phyloP scores from a whole-genome alignment of 768 basidiomycete species.

The Boletus insuetus region DNA sequence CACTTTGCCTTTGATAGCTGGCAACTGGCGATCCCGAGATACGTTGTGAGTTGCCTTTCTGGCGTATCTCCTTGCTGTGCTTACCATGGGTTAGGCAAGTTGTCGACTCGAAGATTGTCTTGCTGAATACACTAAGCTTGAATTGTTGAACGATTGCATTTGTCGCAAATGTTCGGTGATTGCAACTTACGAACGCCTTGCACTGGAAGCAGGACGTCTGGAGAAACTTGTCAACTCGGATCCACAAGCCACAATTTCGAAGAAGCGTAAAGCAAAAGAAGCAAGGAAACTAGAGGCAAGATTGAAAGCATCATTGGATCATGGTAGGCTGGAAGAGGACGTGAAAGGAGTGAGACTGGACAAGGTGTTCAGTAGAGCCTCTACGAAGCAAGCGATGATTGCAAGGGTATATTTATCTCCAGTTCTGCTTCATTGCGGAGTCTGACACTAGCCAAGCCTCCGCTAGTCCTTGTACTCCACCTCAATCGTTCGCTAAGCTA shows the following conservation, averaged over 20 bases:
- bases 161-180: slow-evolving; percentile 89
- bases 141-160: slow-evolving; percentile 85
- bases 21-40: slow-evolving; percentile 71
- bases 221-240: slow-evolving; percentile 34
- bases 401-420: slow-evolving; percentile 56
- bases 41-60: slow-evolving; percentile 45
- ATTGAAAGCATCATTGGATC: slow-evolving; percentile 62
- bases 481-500: slow-evolving; percentile 89
- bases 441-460: slow-evolving; percentile 54
- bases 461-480: slow-evolving; percentile 82
- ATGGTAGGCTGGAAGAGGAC: slow-evolving; percentile 81
- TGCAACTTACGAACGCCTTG: slow-evolving; percentile 67
- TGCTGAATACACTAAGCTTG: slow-evolving; percentile 84
- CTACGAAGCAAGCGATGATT: slow-evolving; percentile 90
- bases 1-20: slow-evolving; percentile 86
- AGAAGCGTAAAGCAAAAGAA: slow-evolving; percentile 74
- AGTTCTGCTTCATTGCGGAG: neutral
- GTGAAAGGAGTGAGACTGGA: slow-evolving; percentile 79
- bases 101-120: slow-evolving; percentile 82
- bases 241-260: slow-evolving; percentile 56
- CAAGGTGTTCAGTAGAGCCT: slow-evolving; percentile 67
- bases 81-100: slow-evolving; percentile 41
- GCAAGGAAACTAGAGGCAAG: slow-evolving; percentile 60
- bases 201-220: slow-evolving; percentile 59
- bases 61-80: neutral